Conservation (phyloP, 768 basidiomycete genomes). For the Rhodotorula sphaerocarpa region DNA sequence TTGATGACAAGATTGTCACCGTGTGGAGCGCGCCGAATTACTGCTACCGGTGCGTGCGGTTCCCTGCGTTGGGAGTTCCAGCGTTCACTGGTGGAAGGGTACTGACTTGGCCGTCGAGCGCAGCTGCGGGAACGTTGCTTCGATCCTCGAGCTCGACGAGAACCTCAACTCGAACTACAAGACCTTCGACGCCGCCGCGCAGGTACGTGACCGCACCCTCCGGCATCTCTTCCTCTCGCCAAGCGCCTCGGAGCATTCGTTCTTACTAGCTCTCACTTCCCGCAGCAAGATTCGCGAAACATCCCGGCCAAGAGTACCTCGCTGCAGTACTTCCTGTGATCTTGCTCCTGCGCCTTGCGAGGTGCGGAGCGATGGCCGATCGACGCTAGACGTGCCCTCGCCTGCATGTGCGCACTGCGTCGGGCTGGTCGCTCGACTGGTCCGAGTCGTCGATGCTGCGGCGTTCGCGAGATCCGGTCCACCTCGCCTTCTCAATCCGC, state of each 20-base stretch:
- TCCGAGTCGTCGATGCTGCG: too few species aligned
- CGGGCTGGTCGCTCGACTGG: too few species aligned
- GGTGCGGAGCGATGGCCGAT: background rate
- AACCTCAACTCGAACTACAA: constrained; percentile 89
- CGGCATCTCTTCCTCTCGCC: background rate
- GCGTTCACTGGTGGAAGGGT: too few species aligned
- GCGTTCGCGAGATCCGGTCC: too few species aligned
- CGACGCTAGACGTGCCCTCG: background rate
- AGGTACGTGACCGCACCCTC: constrained; percentile 59
- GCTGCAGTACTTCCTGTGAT: constrained; percentile 36
- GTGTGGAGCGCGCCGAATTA: constrained; percentile 99
- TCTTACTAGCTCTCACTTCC: background rate
- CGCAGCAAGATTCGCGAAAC: constrained; percentile 34
- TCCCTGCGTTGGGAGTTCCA: too few species aligned
- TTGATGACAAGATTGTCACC: constrained; percentile 86
- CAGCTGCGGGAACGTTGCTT: constrained; percentile 92
- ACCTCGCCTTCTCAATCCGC: background rate
- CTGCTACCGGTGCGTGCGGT: constrained; percentile 71
- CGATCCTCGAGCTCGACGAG: constrained; percentile 88
- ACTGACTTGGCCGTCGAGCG: constrained; percentile 13
- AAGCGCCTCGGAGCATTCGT: background rate
- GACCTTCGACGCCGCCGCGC: constrained; percentile 81
- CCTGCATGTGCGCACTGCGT: background rate
- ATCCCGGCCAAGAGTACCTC: constrained; percentile 37
- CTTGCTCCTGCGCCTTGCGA: background rate